Percentiles rank a stretch among this genome's conserved stretches.
Evolutionary conservation across 208 protist genomes (phyloP).

Genomic region (Blechomonas ayalai): DNA sequence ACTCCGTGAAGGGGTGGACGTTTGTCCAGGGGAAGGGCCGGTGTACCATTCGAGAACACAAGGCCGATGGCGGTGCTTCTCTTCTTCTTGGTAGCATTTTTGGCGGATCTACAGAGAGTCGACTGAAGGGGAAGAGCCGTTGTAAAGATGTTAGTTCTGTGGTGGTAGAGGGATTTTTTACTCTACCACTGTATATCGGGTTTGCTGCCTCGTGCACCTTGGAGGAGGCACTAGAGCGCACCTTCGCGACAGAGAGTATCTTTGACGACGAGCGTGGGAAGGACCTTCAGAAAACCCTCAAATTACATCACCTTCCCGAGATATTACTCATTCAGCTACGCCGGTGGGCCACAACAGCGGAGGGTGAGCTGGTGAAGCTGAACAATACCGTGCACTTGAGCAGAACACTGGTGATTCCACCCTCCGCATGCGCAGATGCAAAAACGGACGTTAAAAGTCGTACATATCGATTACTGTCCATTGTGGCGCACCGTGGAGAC

Average conservation of each 20-base stretch:
- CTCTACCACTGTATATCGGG: conserved; percentile 50
- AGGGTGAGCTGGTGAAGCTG: conserved; percentile 79
- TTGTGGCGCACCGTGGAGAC: conserved; percentile 59
- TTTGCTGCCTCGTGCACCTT: conserved; percentile 59
- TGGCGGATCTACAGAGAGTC: conserved; percentile 62
- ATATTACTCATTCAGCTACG: conserved; percentile 71
- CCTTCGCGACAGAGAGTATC: conserved; percentile 46
- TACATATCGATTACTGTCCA: conserved; percentile 55
- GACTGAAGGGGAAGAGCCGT: conserved; percentile 53
- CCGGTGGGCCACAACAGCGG: conserved; percentile 76
- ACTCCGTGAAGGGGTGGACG: conserved; percentile 48
- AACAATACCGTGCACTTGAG: conserved; percentile 63
- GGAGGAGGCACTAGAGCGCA: conserved; percentile 57
- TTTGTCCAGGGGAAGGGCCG: conserved; percentile 52
- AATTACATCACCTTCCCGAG: conserved; percentile 33
- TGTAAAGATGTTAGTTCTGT: conserved; percentile 47
- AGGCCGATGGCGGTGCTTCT: conserved; percentile 29
- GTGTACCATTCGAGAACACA: conserved; percentile 41
- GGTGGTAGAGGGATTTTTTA: conserved; percentile 56
- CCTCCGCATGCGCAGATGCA: conserved; percentile 34
- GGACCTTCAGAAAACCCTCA: conserved; percentile 56
- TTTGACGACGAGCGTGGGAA: conserved; percentile 45
- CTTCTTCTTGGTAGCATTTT: conserved; percentile 44
- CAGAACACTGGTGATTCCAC: conserved; percentile 45
- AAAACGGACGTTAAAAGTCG: conserved; percentile 9